A percentile compares a stretch with the other conserved stretches of the same genome.
These are phyloP conservation scores for Anethum foeniculum DNA, from an alignment of 140 eudicot species.

Conservation along the genomic window DNA sequence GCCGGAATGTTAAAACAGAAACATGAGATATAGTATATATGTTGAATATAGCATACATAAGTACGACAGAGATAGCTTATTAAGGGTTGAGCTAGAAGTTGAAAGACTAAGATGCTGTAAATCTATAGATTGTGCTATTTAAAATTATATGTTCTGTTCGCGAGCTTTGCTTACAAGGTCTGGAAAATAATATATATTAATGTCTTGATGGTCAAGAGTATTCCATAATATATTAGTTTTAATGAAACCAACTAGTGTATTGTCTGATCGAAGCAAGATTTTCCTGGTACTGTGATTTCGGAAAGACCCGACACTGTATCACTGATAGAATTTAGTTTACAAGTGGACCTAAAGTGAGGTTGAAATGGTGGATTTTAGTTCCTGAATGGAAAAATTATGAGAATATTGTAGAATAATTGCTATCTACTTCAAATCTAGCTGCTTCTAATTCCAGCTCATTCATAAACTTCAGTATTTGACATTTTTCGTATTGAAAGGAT, in stretches of 20 bases:
- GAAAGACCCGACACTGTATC: neutral
- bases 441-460: neutral
- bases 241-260: neutral
- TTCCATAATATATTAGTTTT: neutral
- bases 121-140: neutral
- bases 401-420: neutral
- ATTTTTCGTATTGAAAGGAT: conserved; percentile 39
- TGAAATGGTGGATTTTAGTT: neutral
- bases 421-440: neutral
- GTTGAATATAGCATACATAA: neutral
- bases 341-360: neutral
- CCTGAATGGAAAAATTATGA: neutral
- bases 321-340: neutral
- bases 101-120: neutral
- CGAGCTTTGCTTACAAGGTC: neutral
- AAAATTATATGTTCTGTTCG: neutral
- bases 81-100: neutral
- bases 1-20: neutral
- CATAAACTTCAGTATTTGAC: neutral
- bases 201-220: neutral
- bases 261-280: neutral
- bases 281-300: neutral
- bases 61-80: neutral
- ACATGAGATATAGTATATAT: neutral
- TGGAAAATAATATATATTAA: neutral